Conservation (phyloP, 345 rosid species). For the Acer saccharum region DNA sequence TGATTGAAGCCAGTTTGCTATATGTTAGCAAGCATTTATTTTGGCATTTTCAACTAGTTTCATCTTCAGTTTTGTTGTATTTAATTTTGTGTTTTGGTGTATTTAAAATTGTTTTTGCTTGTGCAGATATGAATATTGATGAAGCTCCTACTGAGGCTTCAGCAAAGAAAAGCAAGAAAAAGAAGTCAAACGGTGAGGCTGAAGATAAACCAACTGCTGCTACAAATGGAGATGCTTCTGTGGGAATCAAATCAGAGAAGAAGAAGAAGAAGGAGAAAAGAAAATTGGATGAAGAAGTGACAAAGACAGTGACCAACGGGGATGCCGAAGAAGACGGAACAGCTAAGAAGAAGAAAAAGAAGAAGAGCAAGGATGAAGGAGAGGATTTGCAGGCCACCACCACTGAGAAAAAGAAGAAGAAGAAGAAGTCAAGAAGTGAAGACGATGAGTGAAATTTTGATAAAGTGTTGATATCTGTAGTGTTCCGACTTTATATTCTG, state of each 20-base stretch:
- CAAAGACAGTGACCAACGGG: conserved; percentile 24
- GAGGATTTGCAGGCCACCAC: conserved; percentile 25
- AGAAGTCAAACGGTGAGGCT: conserved; percentile 52
- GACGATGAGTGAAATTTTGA: conserved; percentile 36
- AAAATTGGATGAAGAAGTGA: conserved; percentile 35
- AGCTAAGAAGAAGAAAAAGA: conserved; percentile 44
- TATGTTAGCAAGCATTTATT: neutral
- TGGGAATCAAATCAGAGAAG: conserved; percentile 54
- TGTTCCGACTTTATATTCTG: neutral
- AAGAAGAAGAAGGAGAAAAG: conserved; percentile 51
- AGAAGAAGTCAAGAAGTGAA: conserved; percentile 39
- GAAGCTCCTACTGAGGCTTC: conserved; percentile 47
- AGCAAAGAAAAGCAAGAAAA: conserved; percentile 62
- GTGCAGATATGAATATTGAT: conserved; percentile 47
- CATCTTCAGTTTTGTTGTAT: neutral
- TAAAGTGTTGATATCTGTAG: neutral
- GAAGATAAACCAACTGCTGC: conserved; percentile 32
- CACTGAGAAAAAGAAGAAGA: conserved; percentile 47
- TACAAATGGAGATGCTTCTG: conserved; percentile 38
- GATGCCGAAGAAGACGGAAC: conserved; percentile 36
- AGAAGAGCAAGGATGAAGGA: conserved; percentile 39
- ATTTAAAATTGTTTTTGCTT: conserved; percentile 14
- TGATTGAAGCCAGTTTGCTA: neutral
- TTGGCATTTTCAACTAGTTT: neutral
- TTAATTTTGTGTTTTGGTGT: neutral